Evolutionary conservation across 768 basidiomycete species (phyloP), one percentile per base, ranked within the genome.

Genomic region (Cystobasidium onofrii): DNA sequence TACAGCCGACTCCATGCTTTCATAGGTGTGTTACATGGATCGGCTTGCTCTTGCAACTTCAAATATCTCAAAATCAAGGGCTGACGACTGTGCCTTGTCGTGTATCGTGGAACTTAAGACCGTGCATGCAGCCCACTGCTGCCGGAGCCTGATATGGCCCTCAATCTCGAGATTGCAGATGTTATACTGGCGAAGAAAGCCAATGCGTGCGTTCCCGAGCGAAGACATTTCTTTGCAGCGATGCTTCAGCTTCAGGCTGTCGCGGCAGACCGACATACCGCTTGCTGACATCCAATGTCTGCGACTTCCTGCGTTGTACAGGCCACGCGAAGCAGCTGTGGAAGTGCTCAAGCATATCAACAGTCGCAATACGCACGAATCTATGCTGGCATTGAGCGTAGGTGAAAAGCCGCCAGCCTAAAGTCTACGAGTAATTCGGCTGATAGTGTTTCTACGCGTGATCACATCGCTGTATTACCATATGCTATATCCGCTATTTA

Each of bases 141-240:
- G 4, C 87, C 86, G 76, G 92, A 93, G 80, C 93, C 93, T 33
- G 95, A 96, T 82, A 91, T 92, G 82, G 89, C 90, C 0, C 83
- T 89, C 31, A 91, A 97, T 80, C 86, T 99, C 76, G 93, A 97
- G 81, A 88, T 98, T 36, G 93, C 92, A 17, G 94, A 97, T 75
- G 87, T 89, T 78, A 88, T 98, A 82, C 95, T 94, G 82, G 83
- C 83, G 72, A 98, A 97, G 84, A 98, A 98, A 82, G 94, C 93
- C 0, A 98, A 99, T 83, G 91, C 86, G 92, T 94, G 81, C 76
- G 89, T 83, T 39, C 15, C 39, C 39, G 15, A 39, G 7, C 39
- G 15, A 15, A n/a, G n/a, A n/a, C n/a, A n/a, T n/a, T n/a, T n/a
- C 39, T 39, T 15, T 39, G 7, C 6, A 13, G 3, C 33, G 52